A percentile compares a stretch with the other conserved stretches of the same genome.
phyloP scores from a whole-genome alignment of 2,329 filamentous ascomycete species.

The Rhynchosporium graminicola region DNA sequence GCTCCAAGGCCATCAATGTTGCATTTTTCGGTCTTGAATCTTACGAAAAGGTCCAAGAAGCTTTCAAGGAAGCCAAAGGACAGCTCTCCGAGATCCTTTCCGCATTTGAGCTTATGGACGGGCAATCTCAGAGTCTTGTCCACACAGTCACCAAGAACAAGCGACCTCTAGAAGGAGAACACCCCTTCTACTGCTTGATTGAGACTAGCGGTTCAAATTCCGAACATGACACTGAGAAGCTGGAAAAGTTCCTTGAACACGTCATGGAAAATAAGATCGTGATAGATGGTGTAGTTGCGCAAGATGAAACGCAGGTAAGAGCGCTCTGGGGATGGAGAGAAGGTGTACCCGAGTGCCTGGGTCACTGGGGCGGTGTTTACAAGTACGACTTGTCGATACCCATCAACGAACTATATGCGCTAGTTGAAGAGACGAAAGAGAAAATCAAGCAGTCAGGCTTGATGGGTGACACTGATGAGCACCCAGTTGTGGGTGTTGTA shows the following conservation, averaged over 20 bases:
- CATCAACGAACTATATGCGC: slow-evolving; percentile 77
- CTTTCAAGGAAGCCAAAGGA: slow-evolving; percentile 85
- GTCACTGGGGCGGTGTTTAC: slow-evolving; percentile 92
- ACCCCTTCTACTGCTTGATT: slow-evolving; percentile 95
- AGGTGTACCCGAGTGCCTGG: slow-evolving; percentile 84
- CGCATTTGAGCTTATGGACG: slow-evolving; percentile 97
- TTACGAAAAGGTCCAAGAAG: slow-evolving; percentile 83
- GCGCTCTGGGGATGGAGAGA: slow-evolving; percentile 91
- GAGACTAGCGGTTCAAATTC: slow-evolving; percentile 94
- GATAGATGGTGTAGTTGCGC: slow-evolving; percentile 84
- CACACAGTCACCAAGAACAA: slow-evolving; percentile 73
- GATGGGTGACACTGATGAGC: slow-evolving; percentile 71
- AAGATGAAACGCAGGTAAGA: slow-evolving; percentile 87
- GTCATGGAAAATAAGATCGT: slow-evolving; percentile 89
- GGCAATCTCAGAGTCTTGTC: slow-evolving; percentile 76
- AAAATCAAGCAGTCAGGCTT: slow-evolving; percentile 74
- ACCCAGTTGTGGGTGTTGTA: slow-evolving; percentile 84
- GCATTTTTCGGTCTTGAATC: slow-evolving; percentile 91
- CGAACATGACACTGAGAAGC: slow-evolving; percentile 91
- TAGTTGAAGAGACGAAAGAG: slow-evolving; percentile 82
- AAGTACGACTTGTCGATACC: slow-evolving; percentile 99
- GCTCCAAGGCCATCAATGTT: slow-evolving; percentile 87
- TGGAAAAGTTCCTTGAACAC: slow-evolving; percentile 85
- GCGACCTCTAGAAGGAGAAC: slow-evolving; percentile 75
- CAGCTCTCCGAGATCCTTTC: slow-evolving; percentile 94